These are phyloP conservation scores for Physocladia obscura DNA, from an alignment of 192 early-diverging fungal species.

Conservation along the genomic window DNA sequence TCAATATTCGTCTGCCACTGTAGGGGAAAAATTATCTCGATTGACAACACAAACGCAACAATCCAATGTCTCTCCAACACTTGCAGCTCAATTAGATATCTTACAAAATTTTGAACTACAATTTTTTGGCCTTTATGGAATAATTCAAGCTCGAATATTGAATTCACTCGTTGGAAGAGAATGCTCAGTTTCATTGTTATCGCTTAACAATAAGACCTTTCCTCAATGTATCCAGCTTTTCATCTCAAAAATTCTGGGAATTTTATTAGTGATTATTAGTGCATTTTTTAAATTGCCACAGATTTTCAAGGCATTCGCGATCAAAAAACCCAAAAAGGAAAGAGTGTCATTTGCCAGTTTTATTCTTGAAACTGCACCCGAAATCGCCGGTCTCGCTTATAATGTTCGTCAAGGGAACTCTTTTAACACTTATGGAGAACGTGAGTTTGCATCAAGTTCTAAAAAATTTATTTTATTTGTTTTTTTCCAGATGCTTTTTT, in stretches of 20 bases:
- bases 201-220: conserved; percentile 66
- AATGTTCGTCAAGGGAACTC: conserved; percentile 80
- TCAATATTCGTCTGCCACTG: too few species aligned
- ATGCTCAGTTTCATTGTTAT: conserved; percentile 74
- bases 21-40: too few species aligned
- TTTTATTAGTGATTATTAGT: conserved; percentile 94
- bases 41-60: too few species aligned
- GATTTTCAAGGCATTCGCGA: conserved; percentile 86
- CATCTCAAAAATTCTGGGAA: conserved; percentile 85
- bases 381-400: conserved; percentile 79
- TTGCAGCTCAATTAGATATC: too few species aligned
- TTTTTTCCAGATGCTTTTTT: conserved; percentile 77
- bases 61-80: too few species aligned
- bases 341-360: conserved; percentile 82
- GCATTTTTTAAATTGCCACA: conserved; percentile 94
- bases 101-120: too few species aligned
- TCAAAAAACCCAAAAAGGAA: conserved; percentile 63
- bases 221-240: conserved; percentile 79
- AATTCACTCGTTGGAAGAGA: conserved; percentile 80
- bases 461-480: conserved; percentile 54
- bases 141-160: too few species aligned
- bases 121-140: too few species aligned
- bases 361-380: conserved; percentile 80
- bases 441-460: conserved; percentile 39
- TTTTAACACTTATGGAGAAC: conserved; percentile 71